These are phyloP conservation scores for Lentinula detonsa DNA, from an alignment of 768 basidiomycete species.

Conservation along the genomic window DNA sequence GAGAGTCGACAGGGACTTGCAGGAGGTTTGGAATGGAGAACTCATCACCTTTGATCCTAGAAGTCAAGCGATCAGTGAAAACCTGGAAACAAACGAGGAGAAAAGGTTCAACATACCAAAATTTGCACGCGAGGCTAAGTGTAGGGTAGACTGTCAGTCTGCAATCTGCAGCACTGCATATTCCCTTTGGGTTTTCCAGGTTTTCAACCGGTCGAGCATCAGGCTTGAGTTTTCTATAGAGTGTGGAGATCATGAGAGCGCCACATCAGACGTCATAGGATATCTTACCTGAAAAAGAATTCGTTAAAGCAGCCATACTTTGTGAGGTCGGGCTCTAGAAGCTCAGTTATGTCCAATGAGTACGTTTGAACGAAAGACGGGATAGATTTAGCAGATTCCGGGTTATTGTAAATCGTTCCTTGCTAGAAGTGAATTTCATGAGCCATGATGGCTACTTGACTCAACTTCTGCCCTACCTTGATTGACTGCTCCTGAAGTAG, in stretches of 20 bases:
- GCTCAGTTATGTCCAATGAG: conserved; percentile 48
- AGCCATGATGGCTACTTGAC: not conserved
- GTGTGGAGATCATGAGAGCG: not conserved
- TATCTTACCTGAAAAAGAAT: conserved; percentile 57
- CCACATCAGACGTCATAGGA: not conserved
- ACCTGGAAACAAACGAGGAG: not conserved
- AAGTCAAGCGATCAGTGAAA: not conserved
- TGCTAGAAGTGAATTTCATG: conserved; percentile 24
- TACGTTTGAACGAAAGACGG: conserved; percentile 54
- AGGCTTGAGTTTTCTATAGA: conserved; percentile 44
- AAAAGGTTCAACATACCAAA: conserved; percentile 45
- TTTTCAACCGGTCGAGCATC: conserved; percentile 58
- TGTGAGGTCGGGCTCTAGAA: conserved; percentile 54
- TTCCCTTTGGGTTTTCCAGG: conserved; percentile 39
- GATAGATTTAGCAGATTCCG: conserved; percentile 44
- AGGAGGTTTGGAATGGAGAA: conserved; percentile 66
- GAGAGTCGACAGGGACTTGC: conserved; percentile 33
- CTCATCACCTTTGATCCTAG: conserved; percentile 61
- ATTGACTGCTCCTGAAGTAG: conserved; percentile 50
- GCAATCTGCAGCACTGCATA: conserved; percentile 70
- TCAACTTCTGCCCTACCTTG: conserved; percentile 27
- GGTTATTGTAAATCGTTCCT: conserved; percentile 50
- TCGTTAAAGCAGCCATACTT: conserved; percentile 71
- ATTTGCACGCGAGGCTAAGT: conserved; percentile 51
- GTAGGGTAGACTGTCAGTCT: conserved; percentile 64